These are phyloP conservation scores for Termitomyces eurrhizus DNA, from an alignment of 768 basidiomycete species.

Conservation along the genomic window DNA sequence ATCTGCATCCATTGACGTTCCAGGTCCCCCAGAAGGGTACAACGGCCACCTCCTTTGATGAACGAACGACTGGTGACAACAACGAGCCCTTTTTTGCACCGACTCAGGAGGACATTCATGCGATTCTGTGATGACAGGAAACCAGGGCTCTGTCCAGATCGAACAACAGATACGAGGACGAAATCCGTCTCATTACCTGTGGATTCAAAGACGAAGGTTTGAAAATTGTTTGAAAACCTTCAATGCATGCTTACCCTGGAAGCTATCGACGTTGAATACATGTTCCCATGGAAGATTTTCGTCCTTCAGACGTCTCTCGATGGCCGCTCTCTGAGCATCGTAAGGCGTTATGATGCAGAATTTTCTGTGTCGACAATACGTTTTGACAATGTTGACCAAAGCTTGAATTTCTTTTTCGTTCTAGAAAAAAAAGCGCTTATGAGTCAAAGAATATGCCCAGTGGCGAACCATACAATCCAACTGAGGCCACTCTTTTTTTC, in stretches of 20 bases:
- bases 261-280: constrained; percentile 53
- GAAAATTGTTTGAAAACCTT: background rate
- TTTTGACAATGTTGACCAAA: constrained; percentile 37
- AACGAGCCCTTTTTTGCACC: constrained; percentile 43
- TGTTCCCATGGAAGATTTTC: constrained; percentile 34
- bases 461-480: constrained; percentile 34
- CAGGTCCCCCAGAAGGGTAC: constrained; percentile 40
- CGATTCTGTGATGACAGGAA: constrained; percentile 42
- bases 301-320: constrained; percentile 31
- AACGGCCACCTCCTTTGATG: constrained; percentile 25
- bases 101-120: constrained; percentile 51
- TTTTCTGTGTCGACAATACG: constrained; percentile 32
- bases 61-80: constrained; percentile 44
- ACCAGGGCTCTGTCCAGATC: constrained; percentile 35
- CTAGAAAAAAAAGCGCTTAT: constrained; percentile 19
- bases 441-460: background rate
- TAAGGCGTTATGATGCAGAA: constrained; percentile 53
- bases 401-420: constrained; percentile 37
- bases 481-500: constrained; percentile 38
- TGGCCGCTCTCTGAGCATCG: constrained; percentile 45
- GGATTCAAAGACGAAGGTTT: constrained; percentile 12
- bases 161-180: constrained; percentile 48
- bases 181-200: constrained; percentile 49
- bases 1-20: constrained; percentile 24
- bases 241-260: constrained; percentile 37